A percentile compares a stretch with the other conserved stretches of the same genome.
Conservation (phyloP, 1,139 yeast species). For the Magnusiomyces tetraspermus region DNA sequence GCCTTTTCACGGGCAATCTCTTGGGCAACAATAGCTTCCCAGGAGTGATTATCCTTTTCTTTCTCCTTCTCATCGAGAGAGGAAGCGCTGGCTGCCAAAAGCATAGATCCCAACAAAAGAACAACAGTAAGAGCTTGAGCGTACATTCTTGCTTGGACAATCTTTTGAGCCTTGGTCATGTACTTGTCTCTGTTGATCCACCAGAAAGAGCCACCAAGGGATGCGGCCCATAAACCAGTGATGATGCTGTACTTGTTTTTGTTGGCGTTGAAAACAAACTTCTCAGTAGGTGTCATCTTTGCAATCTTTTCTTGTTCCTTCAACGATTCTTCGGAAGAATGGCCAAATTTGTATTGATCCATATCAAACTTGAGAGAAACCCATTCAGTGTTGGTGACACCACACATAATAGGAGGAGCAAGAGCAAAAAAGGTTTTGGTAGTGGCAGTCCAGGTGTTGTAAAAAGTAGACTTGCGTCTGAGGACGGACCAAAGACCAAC, state of each 20-base stretch:
- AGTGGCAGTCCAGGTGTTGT: constrained; percentile 16
- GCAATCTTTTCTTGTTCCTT: constrained; percentile 5
- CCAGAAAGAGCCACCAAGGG: constrained; percentile 77
- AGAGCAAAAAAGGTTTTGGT: constrained; percentile 24
- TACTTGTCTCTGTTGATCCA: constrained; percentile 65
- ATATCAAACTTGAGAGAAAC: constrained; percentile 30
- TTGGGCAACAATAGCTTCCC: constrained; percentile 25
- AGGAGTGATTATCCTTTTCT: constrained; percentile 24
- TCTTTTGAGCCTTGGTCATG: constrained; percentile 73
- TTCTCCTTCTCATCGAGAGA: constrained; percentile 22
- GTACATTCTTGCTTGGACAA: constrained; percentile 89
- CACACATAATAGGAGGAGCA: constrained; percentile 26
- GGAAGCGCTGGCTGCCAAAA: constrained; percentile 22
- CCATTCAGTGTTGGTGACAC: constrained; percentile 29
- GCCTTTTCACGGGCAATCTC: constrained; percentile 24
- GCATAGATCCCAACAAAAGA: constrained; percentile 30
- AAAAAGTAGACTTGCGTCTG: constrained; percentile 19
- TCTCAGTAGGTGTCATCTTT: constrained; percentile 8
- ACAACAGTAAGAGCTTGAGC: constrained; percentile 64
- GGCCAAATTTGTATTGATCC: constrained; percentile 14
- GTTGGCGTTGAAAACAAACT: constrained; percentile 13
- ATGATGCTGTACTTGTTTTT: constrained; percentile 69
- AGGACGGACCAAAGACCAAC: constrained; percentile 30
- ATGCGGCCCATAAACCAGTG: constrained; percentile 76
- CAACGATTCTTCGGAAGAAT: constrained; percentile 1